phyloP scores from a whole-genome alignment of 441 rosid species.

The Arabidopsis lyrata region DNA sequence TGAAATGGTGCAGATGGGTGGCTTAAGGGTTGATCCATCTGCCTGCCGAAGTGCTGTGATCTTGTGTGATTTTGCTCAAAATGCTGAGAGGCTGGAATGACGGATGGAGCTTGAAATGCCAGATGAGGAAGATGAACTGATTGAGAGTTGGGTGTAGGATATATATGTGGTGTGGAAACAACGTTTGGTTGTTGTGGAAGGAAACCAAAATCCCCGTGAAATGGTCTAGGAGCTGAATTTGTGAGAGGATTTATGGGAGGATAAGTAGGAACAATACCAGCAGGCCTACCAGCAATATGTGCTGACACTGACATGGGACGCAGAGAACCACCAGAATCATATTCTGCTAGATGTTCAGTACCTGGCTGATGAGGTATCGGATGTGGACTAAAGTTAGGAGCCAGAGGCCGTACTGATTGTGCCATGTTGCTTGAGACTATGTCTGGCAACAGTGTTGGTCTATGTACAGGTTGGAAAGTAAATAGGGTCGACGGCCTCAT shows the following conservation, averaged over 20 bases:
- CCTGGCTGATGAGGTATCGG: slow-evolving; percentile 52
- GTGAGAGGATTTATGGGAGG: slow-evolving; percentile 43
- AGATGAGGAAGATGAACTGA: slow-evolving; percentile 52
- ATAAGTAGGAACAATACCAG: slow-evolving; percentile 49
- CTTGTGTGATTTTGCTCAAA: slow-evolving; percentile 52
- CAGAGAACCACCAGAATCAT: slow-evolving; percentile 46
- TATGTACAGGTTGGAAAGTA: slow-evolving; percentile 50
- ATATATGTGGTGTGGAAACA: slow-evolving; percentile 36
- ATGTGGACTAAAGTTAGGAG: slow-evolving; percentile 49
- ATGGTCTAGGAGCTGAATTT: slow-evolving; percentile 45
- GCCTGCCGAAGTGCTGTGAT: slow-evolving; percentile 54
- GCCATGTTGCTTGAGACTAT: slow-evolving; percentile 51
- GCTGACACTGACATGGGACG: slow-evolving; percentile 40
- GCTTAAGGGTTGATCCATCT: slow-evolving; percentile 51
- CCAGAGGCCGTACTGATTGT: slow-evolving; percentile 47
- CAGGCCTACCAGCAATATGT: slow-evolving; percentile 33
- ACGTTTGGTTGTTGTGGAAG: slow-evolving; percentile 52
- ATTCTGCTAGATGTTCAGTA: slow-evolving; percentile 40
- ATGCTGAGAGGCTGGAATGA: slow-evolving; percentile 52
- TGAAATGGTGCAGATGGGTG: slow-evolving; percentile 43
- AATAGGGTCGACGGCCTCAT: slow-evolving; percentile 51
- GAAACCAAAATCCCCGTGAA: slow-evolving; percentile 69
- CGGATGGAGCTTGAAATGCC: slow-evolving; percentile 44
- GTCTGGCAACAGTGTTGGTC: slow-evolving; percentile 48
- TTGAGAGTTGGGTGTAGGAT: slow-evolving; percentile 55